Evolutionary conservation across 2,329 filamentous ascomycete genomes (phyloP), one percentile per base, ranked within the genome.

Genomic region (Epichloe uncinata): DNA sequence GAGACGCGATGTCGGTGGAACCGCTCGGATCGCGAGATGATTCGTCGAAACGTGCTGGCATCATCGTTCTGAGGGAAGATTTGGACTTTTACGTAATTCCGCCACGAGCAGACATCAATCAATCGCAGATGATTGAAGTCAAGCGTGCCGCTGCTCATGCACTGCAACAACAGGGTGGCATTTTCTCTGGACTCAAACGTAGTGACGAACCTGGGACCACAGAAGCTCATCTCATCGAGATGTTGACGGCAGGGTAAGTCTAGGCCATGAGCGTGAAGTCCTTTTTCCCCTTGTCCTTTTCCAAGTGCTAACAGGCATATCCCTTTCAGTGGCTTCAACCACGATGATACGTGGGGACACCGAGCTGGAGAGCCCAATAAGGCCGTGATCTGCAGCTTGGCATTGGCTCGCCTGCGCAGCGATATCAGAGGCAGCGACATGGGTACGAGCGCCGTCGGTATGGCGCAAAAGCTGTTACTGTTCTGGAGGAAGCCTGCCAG

Each of bases 401-500:
- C 91, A 11, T 79, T 98, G 50, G 93, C 93, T 36, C 84, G 93
- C 57, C 78, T 98, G 58, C 85, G 93, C 49, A 97, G 89, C 53
- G 93, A 97, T 60, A 89, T 95, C 60, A 82, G 88, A 49, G 87
- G 90, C 58, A 84, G 82, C 60, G 81, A 84, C 52, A 77, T 81
- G 70, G 73, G 86, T 47, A 82, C 77, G 57, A 89, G 83, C 63
- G 85, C 88, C 0, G 88, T 97, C 16, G 91, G 91, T 48, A 98
- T 98, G 93, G 93, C 93, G 12, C 93, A 98, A 68, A 98, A 98
- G 71, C 78, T 98, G 44, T 76, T 98, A 13, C 77, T 98, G 3
- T 98, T 98, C 73, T 98, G 93, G 93, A 81, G 93, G 57, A 98
- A 98, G 69, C 93, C 93, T 15, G 93, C 93, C 13, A 76, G 93